Evolutionary conservation across 179 eudicot species (phyloP), one percentile per base, ranked within the genome.

Genomic region (Sideroxylon spinosum): DNA sequence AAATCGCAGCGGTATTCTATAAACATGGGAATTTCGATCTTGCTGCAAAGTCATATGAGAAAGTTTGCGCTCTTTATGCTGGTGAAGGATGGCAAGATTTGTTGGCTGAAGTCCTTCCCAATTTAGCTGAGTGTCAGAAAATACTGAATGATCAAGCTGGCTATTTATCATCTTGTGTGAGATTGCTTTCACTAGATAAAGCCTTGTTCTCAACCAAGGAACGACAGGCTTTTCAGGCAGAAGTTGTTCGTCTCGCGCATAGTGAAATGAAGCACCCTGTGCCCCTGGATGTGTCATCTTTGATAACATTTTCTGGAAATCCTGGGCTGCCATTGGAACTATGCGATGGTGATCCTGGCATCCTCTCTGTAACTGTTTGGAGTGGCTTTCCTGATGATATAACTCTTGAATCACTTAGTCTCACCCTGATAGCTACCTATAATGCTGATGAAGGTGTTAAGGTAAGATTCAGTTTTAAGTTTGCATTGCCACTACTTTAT

Each of bases 331-430:
- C 94, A 16, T 69, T 95, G 75, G 88, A 89, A 84, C 84, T 95
- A 65, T 95, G 95, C 84, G 97, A 95, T 84, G 96, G 98, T 25
- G 99, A 95, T 88, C 98, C 99, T 81, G 98, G 99, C 72, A 85
- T 89, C 63, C 83, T 95, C 48, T 89, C 88, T 16, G 99, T 91
- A 19, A 83, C 80, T 81, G 88, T 95, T 69, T 95, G 98, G 99
- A 95, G 98, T 92, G 99, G 98, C 60, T 95, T 95, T 91, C 98
- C 99, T 67, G 96, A 95, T 86, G 96, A 92, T 82, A 95, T 93
- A 67, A 90, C 96, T 81, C 97, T 95, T 76, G 99, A 95, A 72
- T 91, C 98, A n/a, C 91, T 95, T 74, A 95, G 86, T 85, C 94
- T 95, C 77, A 95, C 95, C 64, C 94, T 93, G 29, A 86, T 86